Conservation (phyloP, 176 grass and related monocot species). For the Tillandsia leiboldiana region DNA sequence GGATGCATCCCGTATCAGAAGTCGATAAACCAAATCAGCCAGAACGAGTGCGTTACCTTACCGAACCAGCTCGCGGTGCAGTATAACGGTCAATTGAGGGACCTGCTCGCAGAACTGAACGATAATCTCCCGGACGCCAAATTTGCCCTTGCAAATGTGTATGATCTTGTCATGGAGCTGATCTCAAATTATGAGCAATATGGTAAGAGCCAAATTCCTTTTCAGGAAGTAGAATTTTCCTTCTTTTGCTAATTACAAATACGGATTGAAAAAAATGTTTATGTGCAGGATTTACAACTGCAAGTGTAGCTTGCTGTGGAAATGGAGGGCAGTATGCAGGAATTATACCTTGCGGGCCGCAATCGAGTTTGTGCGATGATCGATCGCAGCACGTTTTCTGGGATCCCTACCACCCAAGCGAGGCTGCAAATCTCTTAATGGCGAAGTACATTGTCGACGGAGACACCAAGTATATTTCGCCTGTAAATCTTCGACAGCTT, state of each 20-base stretch:
- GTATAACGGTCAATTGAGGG: slow-evolving; percentile 51
- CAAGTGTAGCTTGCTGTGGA: slow-evolving; percentile 65
- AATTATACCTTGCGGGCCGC: slow-evolving; percentile 66
- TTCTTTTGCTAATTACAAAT: not conserved
- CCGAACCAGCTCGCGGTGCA: slow-evolving; percentile 64
- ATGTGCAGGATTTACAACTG: slow-evolving; percentile 49
- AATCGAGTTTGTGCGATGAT: slow-evolving; percentile 51
- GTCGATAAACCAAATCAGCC: slow-evolving; percentile 43
- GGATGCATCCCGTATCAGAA: slow-evolving; percentile 99
- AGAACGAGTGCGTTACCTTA: slow-evolving; percentile 63
- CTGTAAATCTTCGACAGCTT: slow-evolving; percentile 72
- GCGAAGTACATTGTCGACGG: slow-evolving; percentile 83
- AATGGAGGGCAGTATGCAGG: slow-evolving; percentile 63
- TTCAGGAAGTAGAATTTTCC: not conserved
- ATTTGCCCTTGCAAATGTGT: slow-evolving; percentile 86
- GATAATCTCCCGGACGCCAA: slow-evolving; percentile 36
- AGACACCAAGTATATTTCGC: slow-evolving; percentile 63
- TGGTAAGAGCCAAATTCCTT: slow-evolving; percentile 3
- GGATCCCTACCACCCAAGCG: slow-evolving; percentile 90
- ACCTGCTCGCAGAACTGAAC: slow-evolving; percentile 59
- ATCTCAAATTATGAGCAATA: slow-evolving; percentile 54
- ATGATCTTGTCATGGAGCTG: slow-evolving; percentile 70
- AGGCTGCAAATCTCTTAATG: slow-evolving; percentile 59
- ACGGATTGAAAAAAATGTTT: not conserved
- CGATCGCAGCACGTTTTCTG: slow-evolving; percentile 56